Evolutionary conservation across 192 early-diverging fungal species (phyloP), one percentile per base, ranked within the genome.

Genomic region (Coemansia sp.): DNA sequence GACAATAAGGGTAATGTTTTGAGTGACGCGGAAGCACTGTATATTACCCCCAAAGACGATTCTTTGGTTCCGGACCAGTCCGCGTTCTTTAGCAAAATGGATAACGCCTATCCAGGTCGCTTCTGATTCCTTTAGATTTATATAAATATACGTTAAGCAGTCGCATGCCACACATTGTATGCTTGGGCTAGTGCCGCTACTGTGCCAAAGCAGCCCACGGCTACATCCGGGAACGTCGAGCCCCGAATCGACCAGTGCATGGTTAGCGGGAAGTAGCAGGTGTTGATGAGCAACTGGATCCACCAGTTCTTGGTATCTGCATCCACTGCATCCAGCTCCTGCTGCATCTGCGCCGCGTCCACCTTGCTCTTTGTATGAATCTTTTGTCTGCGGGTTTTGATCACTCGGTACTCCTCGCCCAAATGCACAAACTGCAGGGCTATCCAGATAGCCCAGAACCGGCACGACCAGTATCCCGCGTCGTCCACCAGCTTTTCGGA

Each of bases 381-480:
- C 18, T 58, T 44, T 8, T 56, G 62, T 32, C 82, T 79, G 26
- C 74, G 80, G 23, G 30, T 31, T 64, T 81, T 82, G 34, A 87
- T 66, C 31, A 82, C 51, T 11, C 83, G 75, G 52, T 83, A 82
- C 53, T 92, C 84, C 49, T 87, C 83, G 20, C 68, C 83, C 40
- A 96, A 81, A 56, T 87, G 90, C 12, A 76, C 82, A 76, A 93
- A 96, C 75, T 98, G 90, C 55, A 98, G 68, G 10, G 89, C 80
- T 0, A 95, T 92, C 80, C 94, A 96, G 17, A 79, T 81, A 0
- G 93, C 96, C 96, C 96, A 98, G 85, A 94, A 94, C 26, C 96
- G 82, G 63, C 96, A 98, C 47, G 84, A 87, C 96, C 96, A 98
- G 55, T 93, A 88, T 17, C 88, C 88, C 46, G 94, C 82, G 31